These are phyloP conservation scores for Colletotrichum agaves DNA, from an alignment of 2,329 filamentous ascomycete species.

Conservation along the genomic window DNA sequence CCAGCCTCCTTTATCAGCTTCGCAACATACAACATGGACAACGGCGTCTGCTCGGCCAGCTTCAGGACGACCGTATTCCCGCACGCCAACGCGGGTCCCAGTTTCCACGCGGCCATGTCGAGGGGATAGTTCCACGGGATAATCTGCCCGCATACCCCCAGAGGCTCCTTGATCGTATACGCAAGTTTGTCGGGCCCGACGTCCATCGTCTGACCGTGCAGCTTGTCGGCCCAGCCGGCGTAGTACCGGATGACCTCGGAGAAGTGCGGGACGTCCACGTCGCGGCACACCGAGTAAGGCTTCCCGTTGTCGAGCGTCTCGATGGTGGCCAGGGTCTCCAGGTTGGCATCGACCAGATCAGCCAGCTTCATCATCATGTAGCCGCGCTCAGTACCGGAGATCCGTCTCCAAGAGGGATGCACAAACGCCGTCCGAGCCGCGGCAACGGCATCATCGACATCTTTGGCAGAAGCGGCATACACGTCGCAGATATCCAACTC, in stretches of 20 bases:
- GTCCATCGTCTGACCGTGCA: slow-evolving; percentile 81
- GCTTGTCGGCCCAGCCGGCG: slow-evolving; percentile 83
- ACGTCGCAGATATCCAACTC: slow-evolving; percentile 78
- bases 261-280: slow-evolving; percentile 67
- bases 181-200: slow-evolving; percentile 76
- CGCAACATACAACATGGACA: slow-evolving; percentile 70
- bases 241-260: slow-evolving; percentile 74
- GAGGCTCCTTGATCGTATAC: slow-evolving; percentile 79
- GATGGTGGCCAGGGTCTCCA: slow-evolving; percentile 58
- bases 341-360: slow-evolving; percentile 74
- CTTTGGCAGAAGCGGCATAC: slow-evolving; percentile 72
- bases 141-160: slow-evolving; percentile 81
- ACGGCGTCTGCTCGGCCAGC: slow-evolving; percentile 69
- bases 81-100: slow-evolving; percentile 68
- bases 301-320: slow-evolving; percentile 89
- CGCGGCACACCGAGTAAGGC: slow-evolving; percentile 73
- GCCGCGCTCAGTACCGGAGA: slow-evolving; percentile 75
- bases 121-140: slow-evolving; percentile 88
- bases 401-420: slow-evolving; percentile 72
- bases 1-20: slow-evolving; percentile 74
- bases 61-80: slow-evolving; percentile 70
- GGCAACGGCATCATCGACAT: slow-evolving; percentile 76
- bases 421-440: slow-evolving; percentile 77
- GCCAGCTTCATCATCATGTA: slow-evolving; percentile 76
- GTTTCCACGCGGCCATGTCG: slow-evolving; percentile 77